A percentile compares a stretch with the other conserved stretches of the same genome.
Evolutionary conservation across 2,329 filamentous ascomycete species (phyloP).

Genomic region (Epichloe elymi): DNA sequence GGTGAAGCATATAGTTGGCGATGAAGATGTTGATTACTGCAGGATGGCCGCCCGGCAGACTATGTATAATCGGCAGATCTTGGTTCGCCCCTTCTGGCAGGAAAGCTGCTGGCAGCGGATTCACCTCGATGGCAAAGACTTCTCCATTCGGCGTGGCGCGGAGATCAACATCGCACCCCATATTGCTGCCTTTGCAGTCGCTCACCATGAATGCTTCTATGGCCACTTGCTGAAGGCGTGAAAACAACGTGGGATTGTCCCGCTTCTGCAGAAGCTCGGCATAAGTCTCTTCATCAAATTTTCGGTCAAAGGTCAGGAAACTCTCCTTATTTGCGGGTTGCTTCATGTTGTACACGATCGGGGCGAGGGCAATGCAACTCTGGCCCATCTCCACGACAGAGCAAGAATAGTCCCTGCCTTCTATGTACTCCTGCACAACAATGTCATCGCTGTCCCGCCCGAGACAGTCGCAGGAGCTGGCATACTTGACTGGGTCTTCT

Average conservation of each 20-base stretch:
- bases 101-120: not conserved
- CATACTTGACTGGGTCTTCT: not conserved
- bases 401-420: not conserved
- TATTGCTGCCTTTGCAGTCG: not conserved
- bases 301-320: slow-evolving; percentile 1
- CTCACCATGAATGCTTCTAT: not conserved
- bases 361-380: not conserved
- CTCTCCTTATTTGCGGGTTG: not conserved
- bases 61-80: not conserved
- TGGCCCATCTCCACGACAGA: not conserved
- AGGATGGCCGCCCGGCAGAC: not conserved
- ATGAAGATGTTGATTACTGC: not conserved
- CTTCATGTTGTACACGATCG: not conserved
- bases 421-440: not conserved
- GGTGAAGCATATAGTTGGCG: not conserved
- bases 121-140: slow-evolving; percentile 1
- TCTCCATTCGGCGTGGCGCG: not conserved
- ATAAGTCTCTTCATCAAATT: not conserved
- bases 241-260: not conserved
- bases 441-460: not conserved
- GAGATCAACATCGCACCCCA: not conserved
- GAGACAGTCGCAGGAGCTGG: not conserved
- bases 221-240: not conserved
- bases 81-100: not conserved
- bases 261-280: not conserved